phyloP scores from a whole-genome alignment of 2,329 filamentous ascomycete species.

The Raffaelea albimanens region DNA sequence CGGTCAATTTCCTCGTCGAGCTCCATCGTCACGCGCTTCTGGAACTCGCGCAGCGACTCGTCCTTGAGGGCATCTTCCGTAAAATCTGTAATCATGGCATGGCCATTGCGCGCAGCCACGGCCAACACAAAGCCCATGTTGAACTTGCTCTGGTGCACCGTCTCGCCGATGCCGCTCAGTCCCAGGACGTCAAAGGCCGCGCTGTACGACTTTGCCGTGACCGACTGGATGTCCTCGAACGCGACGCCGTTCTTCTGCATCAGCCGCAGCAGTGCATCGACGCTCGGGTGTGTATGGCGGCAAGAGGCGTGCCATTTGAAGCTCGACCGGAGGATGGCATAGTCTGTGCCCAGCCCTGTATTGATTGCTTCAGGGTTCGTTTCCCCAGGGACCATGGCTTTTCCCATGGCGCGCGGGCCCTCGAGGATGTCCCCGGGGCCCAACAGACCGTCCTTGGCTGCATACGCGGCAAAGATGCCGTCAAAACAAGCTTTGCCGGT shows the following conservation, averaged over 20 bases:
- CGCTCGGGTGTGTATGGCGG: conserved; percentile 4
- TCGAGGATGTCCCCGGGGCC: conserved; percentile 2
- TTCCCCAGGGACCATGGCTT: neutral
- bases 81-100: conserved; percentile 2
- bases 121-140: conserved; percentile 6
- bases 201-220: neutral
- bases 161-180: neutral
- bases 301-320: conserved; percentile 7
- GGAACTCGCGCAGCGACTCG: neutral
- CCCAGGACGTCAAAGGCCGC: conserved; percentile 1
- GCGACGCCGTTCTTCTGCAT: neutral
- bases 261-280: neutral
- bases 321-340: conserved; percentile 2
- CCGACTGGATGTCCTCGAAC: neutral
- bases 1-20: conserved; percentile 1
- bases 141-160: conserved; percentile 7
- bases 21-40: conserved; percentile 1
- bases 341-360: neutral
- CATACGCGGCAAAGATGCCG: conserved; percentile 3
- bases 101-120: neutral
- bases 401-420: conserved; percentile 3
- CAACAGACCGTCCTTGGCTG: neutral
- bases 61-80: conserved; percentile 1
- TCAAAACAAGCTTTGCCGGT: conserved; percentile 5
- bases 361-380: neutral